Percentiles rank a stretch among this genome's conserved stretches.
Conservation (phyloP, 2,329 filamentous ascomycete genomes). For the Monilinia aucupariae region DNA sequence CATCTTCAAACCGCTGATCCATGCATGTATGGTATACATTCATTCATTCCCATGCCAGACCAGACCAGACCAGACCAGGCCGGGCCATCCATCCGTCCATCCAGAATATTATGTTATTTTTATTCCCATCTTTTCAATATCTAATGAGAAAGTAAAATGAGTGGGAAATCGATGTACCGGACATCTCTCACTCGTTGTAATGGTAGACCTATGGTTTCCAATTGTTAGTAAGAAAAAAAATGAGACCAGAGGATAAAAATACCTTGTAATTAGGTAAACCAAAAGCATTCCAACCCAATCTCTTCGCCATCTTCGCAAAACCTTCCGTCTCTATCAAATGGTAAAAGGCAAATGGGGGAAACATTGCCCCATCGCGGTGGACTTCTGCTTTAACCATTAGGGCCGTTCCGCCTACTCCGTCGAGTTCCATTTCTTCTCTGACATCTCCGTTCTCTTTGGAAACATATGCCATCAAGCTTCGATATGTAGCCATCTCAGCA, state of each 20-base stretch:
- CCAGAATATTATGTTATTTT: conserved; percentile 6
- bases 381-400: conserved; percentile 94
- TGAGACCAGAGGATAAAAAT: background rate
- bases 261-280: conserved; percentile 98
- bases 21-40: background rate
- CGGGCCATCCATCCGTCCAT: too few relatives aligned
- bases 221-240: background rate
- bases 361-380: conserved; percentile 96
- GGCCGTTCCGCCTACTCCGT: conserved; percentile 90
- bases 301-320: conserved; percentile 92
- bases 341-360: conserved; percentile 93
- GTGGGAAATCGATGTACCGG: conserved; percentile 14
- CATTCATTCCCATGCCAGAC: too few relatives aligned
- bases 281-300: conserved; percentile 77
- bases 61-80: too few relatives aligned
- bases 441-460: conserved; percentile 51
- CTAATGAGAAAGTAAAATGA: conserved; percentile 15
- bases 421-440: conserved; percentile 65
- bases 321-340: conserved; percentile 97
- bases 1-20: background rate
- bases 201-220: conserved; percentile 64
- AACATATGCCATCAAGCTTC: conserved; percentile 86
- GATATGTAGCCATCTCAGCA: conserved; percentile 84
- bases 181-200: conserved; percentile 66
- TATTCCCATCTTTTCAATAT: conserved; percentile 14